Evolutionary conservation across 2,329 filamentous ascomycete genomes (phyloP).

Genomic region (Massarina eburnea): DNA sequence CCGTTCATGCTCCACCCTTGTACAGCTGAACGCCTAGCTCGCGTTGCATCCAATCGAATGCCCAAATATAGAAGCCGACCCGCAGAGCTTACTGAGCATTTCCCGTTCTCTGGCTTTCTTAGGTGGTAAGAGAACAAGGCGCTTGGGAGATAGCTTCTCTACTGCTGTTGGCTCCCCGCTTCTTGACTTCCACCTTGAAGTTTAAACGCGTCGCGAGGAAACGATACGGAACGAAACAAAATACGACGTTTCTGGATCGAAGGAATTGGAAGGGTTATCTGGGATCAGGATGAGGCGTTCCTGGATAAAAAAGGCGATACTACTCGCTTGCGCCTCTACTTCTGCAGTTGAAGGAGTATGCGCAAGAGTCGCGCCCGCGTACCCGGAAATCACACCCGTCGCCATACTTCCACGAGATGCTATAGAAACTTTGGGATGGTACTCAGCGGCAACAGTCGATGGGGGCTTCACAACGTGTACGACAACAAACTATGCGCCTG

Average conservation of each 20-base stretch:
- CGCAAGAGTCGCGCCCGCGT: background rate
- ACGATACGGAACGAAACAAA: background rate
- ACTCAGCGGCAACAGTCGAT: constrained; percentile 5
- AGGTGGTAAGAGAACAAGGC: no score
- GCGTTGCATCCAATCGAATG: background rate
- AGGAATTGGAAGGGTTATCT: background rate
- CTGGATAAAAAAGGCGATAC: background rate
- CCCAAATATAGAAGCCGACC: background rate
- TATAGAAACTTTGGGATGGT: constrained; percentile 9
- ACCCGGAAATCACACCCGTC: constrained; percentile 3
- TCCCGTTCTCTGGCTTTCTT: background rate
- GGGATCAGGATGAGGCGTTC: background rate
- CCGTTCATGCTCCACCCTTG: no score
- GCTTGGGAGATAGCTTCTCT: no score
- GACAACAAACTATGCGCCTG: background rate
- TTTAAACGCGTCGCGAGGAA: no score
- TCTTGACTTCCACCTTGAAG: no score
- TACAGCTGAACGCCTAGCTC: background rate
- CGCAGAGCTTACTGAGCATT: no score
- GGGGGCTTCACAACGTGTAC: background rate
- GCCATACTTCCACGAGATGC: constrained; percentile 7
- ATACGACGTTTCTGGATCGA: background rate
- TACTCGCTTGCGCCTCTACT: background rate
- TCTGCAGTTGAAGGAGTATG: background rate
- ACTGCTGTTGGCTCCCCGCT: no score